phyloP scores from a whole-genome alignment of 2,329 filamentous ascomycete species.

The Penicillium sp. region DNA sequence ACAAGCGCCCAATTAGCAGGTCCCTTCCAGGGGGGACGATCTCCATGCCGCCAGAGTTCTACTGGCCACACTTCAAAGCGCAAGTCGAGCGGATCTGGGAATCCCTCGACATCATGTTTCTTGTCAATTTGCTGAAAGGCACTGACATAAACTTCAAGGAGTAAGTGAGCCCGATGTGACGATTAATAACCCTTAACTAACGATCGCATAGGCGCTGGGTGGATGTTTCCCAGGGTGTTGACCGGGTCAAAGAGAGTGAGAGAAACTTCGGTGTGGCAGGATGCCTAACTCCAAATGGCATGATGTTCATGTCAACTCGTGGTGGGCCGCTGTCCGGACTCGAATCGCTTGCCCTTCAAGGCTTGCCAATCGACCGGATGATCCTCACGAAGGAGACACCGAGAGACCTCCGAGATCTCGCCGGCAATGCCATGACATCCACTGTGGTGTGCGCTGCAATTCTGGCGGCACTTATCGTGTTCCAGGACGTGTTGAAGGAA shows the following conservation, averaged over 20 bases:
- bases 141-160: conserved; percentile 59
- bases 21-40: conserved; percentile 53
- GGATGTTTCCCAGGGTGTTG: conserved; percentile 70
- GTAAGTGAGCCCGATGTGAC: conserved; percentile 28
- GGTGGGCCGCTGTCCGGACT: conserved; percentile 58
- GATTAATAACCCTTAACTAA: conserved; percentile 3
- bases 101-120: conserved; percentile 58
- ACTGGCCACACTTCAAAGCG: conserved; percentile 46
- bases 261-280: conserved; percentile 55
- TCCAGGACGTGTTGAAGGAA: conserved; percentile 27
- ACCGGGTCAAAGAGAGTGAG: conserved; percentile 49
- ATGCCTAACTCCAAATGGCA: conserved; percentile 65
- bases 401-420: conserved; percentile 61
- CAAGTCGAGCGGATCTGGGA: conserved; percentile 62
- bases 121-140: conserved; percentile 47
- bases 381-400: conserved; percentile 61
- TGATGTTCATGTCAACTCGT: conserved; percentile 57
- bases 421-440: conserved; percentile 74
- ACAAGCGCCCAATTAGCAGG: conserved; percentile 54
- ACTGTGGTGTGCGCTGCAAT: conserved; percentile 65
- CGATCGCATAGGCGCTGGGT: conserved; percentile 38
- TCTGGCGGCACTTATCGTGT: conserved; percentile 53
- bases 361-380: conserved; percentile 60
- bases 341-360: conserved; percentile 63
- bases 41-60: conserved; percentile 53